phyloP scores from a whole-genome alignment of 2,329 filamentous ascomycete species.

The Paramyrothecium sp. region DNA sequence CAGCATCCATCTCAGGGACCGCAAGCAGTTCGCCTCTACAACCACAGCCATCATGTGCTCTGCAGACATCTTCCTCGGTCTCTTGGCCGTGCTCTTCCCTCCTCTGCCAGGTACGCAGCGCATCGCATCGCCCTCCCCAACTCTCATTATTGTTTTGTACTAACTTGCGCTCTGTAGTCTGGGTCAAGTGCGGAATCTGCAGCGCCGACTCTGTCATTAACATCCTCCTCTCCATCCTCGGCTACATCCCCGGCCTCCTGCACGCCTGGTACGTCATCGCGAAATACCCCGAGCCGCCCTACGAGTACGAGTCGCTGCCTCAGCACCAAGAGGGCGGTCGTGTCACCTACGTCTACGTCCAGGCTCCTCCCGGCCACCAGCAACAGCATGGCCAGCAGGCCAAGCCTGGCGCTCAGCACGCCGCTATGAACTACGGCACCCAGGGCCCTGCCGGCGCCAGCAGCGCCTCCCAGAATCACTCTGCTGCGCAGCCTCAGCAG shows the following conservation, averaged over 20 bases:
- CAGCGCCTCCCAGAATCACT: slow-evolving; percentile 16
- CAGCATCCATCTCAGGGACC: not conserved
- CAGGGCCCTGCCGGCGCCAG: slow-evolving; percentile 16
- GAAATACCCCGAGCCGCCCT: slow-evolving; percentile 74
- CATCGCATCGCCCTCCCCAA: not conserved
- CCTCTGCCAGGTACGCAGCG: slow-evolving; percentile 58
- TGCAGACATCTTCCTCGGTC: slow-evolving; percentile 60
- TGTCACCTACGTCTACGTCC: slow-evolving; percentile 78
- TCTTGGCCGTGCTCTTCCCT: slow-evolving; percentile 64
- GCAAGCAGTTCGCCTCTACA: not conserved
- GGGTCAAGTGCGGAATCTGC: slow-evolving; percentile 95
- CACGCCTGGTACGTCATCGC: slow-evolving; percentile 99
- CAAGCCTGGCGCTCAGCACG: slow-evolving; percentile 27
- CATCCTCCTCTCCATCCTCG: slow-evolving; percentile 80
- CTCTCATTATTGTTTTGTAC: too few species aligned
- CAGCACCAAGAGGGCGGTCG: slow-evolving; percentile 55
- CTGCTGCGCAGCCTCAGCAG: slow-evolving; percentile 24
- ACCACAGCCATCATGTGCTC: slow-evolving; percentile 48
- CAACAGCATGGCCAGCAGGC: slow-evolving; percentile 25
- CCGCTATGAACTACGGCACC: slow-evolving; percentile 47
- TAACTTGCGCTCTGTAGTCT: slow-evolving; percentile 56
- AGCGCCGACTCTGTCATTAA: slow-evolving; percentile 92
- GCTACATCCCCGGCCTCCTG: slow-evolving; percentile 80
- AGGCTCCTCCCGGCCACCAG: slow-evolving; percentile 39
- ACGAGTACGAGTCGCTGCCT: slow-evolving; percentile 66